phyloP scores from a whole-genome alignment of 2,329 filamentous ascomycete species.

The Volutella citrinella region DNA sequence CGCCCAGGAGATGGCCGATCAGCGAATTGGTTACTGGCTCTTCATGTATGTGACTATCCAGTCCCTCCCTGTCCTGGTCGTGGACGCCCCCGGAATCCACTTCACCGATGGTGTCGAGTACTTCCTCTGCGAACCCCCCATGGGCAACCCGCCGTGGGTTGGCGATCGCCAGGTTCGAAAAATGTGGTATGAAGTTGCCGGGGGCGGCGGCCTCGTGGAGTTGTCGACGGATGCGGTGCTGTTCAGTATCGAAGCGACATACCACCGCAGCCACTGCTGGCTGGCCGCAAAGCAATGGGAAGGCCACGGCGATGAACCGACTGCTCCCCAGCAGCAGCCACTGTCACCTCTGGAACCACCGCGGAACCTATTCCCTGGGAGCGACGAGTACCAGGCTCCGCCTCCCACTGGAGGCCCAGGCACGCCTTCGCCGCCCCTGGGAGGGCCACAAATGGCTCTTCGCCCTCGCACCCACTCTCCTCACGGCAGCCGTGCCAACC shows the following conservation, averaged over 20 bases:
- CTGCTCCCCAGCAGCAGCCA: slow-evolving; percentile 26
- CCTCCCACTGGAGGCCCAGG: slow-evolving; percentile 21
- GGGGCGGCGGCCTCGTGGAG: slow-evolving; percentile 55
- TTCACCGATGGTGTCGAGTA: slow-evolving; percentile 74
- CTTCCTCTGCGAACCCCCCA: slow-evolving; percentile 74
- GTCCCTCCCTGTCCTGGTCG: slow-evolving; percentile 71
- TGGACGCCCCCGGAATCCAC: slow-evolving; percentile 69
- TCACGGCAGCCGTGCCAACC: slow-evolving; percentile 29
- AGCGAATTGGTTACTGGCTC: slow-evolving; percentile 75
- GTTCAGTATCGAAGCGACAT: slow-evolving; percentile 60
- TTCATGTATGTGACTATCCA: slow-evolving; percentile 79
- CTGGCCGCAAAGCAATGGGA: slow-evolving; percentile 51
- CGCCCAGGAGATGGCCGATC: slow-evolving; percentile 65
- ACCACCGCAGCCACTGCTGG: slow-evolving; percentile 58
- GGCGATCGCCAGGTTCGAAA: slow-evolving; percentile 62
- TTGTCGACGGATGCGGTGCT: slow-evolving; percentile 58
- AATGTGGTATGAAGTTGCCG: slow-evolving; percentile 74
- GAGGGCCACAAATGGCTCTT: slow-evolving; percentile 31
- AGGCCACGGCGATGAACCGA: slow-evolving; percentile 26
- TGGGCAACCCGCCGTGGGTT: slow-evolving; percentile 71
- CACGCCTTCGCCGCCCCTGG: slow-evolving; percentile 24
- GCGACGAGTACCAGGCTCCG: slow-evolving; percentile 23
- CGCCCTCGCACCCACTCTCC: slow-evolving; percentile 39
- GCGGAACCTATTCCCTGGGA: slow-evolving; percentile 31
- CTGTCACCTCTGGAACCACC: slow-evolving; percentile 39